Evolutionary conservation across 257 asterid species (phyloP), one percentile per base, ranked within the genome.

Genomic region (Solanum lignicaule): DNA sequence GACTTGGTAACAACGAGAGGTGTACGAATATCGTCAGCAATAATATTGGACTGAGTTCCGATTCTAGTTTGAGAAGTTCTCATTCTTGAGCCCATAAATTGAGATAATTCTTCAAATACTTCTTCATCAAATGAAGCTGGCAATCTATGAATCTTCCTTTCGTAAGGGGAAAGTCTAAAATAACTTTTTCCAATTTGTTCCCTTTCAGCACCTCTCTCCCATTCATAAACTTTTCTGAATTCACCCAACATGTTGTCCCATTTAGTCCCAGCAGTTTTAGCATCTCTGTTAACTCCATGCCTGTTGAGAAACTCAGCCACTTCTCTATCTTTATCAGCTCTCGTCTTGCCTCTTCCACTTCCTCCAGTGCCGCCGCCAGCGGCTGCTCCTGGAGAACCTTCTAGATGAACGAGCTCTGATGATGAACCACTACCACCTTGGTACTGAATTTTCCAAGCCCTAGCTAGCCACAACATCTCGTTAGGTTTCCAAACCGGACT

Each of bases 201-300:
- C 32, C 92, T 68, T 21, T 92, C 94, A 8, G 92, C 94, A 10
- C 94, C 91, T 87, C 91, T 90, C 68, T 92, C 94, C 93, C 93
- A 92, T 71, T 92, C 94, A 36, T 91, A 91, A 32, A 92, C 93
- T 87, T 92, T 92, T 81, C 94, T 89, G 83, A 92, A 92, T 60
- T 92, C 94, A 2, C 94, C 94, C 87, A 92, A 86, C 94, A 90
- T 92, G 69, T 92, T 92, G 82, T 92, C 94, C 94, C 94, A 92
- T 75, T 92, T 92, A 20, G 93, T 92, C 7, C 94, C 94, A 16
- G 94, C 93, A 20, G 93, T 92, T 76, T 92, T 92, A 3, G 94
- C 94, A 60, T 92, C 94, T 55, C 94, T 65, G 32, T 86, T 87
- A 29, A 92, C 89, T 32, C 94, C 94, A 83, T 91, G 90, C 43